Evolutionary conservation across 164 flowering plant species (phyloP).

Genomic region (Tetrastigma voinierianum): DNA sequence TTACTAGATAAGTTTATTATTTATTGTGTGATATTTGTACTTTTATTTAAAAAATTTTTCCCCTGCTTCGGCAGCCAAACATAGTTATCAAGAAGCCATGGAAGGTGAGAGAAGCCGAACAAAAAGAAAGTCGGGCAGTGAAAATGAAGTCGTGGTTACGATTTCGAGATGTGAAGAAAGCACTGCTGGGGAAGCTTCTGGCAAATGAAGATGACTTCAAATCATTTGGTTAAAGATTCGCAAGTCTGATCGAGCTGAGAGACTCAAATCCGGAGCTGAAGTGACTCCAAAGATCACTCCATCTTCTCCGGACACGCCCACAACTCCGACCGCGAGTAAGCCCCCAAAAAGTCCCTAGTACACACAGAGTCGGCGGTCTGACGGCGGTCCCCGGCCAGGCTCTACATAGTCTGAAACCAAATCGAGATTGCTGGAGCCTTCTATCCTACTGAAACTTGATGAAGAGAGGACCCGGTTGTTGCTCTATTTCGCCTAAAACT

Average conservation of each 20-base stretch:
- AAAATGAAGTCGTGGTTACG: conserved; percentile 17
- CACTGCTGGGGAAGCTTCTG: not conserved
- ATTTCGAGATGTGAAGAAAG: conserved; percentile 15
- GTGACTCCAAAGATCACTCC: not conserved
- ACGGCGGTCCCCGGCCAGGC: conserved; percentile 16
- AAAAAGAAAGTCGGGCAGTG: too few relatives aligned
- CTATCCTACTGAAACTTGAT: conserved; percentile 6
- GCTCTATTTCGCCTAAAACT: conserved; percentile 13
- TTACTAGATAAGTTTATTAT: too few relatives aligned
- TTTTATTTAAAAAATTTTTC: too few relatives aligned
- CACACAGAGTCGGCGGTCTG: conserved; percentile 6
- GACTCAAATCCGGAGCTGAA: not conserved
- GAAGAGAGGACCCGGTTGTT: conserved; percentile 13
- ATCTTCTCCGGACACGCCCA: conserved; percentile 10
- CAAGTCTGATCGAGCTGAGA: not conserved
- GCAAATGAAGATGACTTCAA: not conserved
- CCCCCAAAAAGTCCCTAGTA: conserved; percentile 34
- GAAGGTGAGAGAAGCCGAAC: too few relatives aligned
- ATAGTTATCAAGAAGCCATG: too few relatives aligned
- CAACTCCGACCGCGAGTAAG: conserved; percentile 8
- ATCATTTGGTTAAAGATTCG: not conserved
- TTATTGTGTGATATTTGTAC: too few relatives aligned
- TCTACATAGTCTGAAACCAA: conserved; percentile 32
- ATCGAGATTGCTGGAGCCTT: conserved; percentile 38
- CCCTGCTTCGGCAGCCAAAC: too few relatives aligned